These are phyloP conservation scores for Peterozyma toletana DNA, from an alignment of 805 yeast species.

Conservation along the genomic window DNA sequence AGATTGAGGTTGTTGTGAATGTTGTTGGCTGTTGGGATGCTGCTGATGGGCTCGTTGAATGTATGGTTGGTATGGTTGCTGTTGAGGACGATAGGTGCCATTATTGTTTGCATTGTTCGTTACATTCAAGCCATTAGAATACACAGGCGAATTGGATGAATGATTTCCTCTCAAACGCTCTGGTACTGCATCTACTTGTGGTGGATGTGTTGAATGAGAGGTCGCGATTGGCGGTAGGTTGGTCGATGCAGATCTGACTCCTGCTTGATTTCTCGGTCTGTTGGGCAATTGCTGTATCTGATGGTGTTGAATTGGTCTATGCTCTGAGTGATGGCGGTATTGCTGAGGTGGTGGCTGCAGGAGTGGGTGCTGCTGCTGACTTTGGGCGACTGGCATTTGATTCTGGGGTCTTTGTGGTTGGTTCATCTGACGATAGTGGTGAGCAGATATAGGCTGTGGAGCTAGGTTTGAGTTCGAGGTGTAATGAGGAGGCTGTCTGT, in stretches of 20 bases:
- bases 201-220: too few relatives aligned
- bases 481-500: slow-evolving; percentile 5
- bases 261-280: too few relatives aligned
- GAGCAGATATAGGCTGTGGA: neutral
- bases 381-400: neutral
- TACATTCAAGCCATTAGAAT: neutral
- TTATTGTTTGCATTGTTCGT: neutral
- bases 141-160: too few relatives aligned
- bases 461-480: neutral
- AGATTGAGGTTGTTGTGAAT: neutral
- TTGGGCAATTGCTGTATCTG: slow-evolving; percentile 5
- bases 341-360: slow-evolving; percentile 3
- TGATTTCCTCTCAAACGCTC: too few relatives aligned
- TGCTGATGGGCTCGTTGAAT: slow-evolving; percentile 1
- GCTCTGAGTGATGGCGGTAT: neutral
- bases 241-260: too few relatives aligned
- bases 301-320: slow-evolving; percentile 5
- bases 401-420: slow-evolving; percentile 3
- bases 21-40: slow-evolving; percentile 3
- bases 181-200: too few relatives aligned
- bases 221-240: too few relatives aligned
- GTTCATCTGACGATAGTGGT: slow-evolving; percentile 1
- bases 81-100: slow-evolving; percentile 1
- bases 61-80: slow-evolving; percentile 7
- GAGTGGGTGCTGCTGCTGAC: slow-evolving; percentile 7